Base-by-base conservation (phyloP, 2,329 filamentous ascomycete species). In the Penicillium concentricum region DNA sequence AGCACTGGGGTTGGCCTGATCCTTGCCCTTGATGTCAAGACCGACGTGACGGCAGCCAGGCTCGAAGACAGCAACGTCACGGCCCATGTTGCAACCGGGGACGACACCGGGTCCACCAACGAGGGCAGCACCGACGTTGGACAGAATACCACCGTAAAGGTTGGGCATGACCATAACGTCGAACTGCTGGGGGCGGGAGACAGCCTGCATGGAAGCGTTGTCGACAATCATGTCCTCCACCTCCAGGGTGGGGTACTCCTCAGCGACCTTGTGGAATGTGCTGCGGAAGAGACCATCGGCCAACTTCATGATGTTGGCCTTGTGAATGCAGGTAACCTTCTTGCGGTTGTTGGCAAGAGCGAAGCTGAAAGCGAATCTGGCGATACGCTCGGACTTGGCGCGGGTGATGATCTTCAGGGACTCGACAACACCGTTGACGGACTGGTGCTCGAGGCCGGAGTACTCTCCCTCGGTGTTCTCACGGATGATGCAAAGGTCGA, bases 261-360 rank as follows among this genome's bases (percentile, higher is more conserved):
- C 90, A 66, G 92, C 90, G 67, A 94, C 87, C 72, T 87, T 84
- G 83, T 96, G 91, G 85, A 97, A 95, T 68, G 94, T 97, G 82
- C 88, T 93, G 77, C 94, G 90, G 91, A 99, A 99, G 56, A 99
- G 90, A 79, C 94, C 94, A 70, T 99, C 94, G 76, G 92, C 93
- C 58, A 99, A 85, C 86, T 99, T 99, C 94, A 99, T 99, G 83
- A 99, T 99, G 85, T 99, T 99, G 81, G 94, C 94, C 86, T 99
- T 99, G 89, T 99, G 94, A 76, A 99, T 97, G 83, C 93, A 97
- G 67, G 94, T 97, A 57, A 99, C 91, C 89, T 97, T 97, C 85
- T 95, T 93, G 76, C 94, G 87, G 86, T 95, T 93, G 85, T 99
- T 99, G 79, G 94, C 94, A 57, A 97, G 88, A 58, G 94, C 94